Conservation (phyloP, 2,329 filamentous ascomycete genomes). For the Hypomyces rosellus region DNA sequence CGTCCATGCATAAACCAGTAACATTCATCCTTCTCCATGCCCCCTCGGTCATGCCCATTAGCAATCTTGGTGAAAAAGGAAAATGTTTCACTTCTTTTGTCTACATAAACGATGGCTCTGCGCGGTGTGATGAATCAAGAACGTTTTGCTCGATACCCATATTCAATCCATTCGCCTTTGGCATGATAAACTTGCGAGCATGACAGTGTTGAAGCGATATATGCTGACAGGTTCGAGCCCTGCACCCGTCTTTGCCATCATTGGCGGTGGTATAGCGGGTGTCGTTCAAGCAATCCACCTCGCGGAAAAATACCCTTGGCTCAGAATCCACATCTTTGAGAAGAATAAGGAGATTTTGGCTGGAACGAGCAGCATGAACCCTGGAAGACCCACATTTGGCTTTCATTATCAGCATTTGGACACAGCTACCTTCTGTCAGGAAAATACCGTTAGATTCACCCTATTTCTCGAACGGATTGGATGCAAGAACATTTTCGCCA, state of each 20-base stretch:
- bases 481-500: background rate
- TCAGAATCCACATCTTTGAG: constrained; percentile 1
- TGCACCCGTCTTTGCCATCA: background rate
- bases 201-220: background rate
- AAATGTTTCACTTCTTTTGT: background rate
- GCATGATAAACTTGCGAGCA: background rate
- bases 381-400: background rate
- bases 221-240: background rate
- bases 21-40: too few relatives aligned
- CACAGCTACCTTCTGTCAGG: constrained; percentile 4
- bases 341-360: background rate
- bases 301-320: background rate
- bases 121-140: background rate
- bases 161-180: background rate
- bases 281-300: constrained; percentile 3
- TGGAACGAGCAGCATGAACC: constrained; percentile 3
- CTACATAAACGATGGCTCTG: background rate
- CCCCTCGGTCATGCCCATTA: background rate
- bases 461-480: constrained; percentile 2
- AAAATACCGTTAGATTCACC: constrained; percentile 2
- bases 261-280: constrained; percentile 3
- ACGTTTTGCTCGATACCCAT: background rate
- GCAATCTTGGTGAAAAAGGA: background rate
- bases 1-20: too few relatives aligned
- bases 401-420: constrained; percentile 4